Evolutionary conservation across 2,329 filamentous ascomycete genomes (phyloP).

Genomic region (Colletotrichum zoysiae): DNA sequence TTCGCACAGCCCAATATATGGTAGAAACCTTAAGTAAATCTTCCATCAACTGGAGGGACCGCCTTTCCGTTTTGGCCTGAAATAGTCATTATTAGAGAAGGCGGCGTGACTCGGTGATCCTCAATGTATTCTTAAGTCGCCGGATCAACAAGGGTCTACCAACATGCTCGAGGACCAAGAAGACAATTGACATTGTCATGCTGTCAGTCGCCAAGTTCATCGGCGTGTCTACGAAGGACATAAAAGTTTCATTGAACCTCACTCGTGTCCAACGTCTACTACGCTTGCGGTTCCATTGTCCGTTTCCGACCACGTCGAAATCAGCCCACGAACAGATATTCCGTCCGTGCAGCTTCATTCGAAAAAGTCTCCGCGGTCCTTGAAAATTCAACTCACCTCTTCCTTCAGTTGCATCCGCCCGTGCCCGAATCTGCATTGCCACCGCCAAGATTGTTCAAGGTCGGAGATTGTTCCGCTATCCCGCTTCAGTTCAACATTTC

Average conservation of each 20-base stretch:
- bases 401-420: too few relatives aligned
- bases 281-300: conserved; percentile 62
- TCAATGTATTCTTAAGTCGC: neutral
- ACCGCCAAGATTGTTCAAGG: too few relatives aligned
- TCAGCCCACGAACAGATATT: too few relatives aligned
- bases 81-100: neutral
- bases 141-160: neutral
- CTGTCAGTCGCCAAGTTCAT: neutral
- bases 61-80: neutral
- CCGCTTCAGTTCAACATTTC: too few relatives aligned
- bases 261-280: conserved; percentile 69
- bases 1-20: neutral
- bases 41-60: neutral
- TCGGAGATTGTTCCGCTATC: too few relatives aligned
- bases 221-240: neutral
- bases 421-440: too few relatives aligned
- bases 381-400: too few relatives aligned
- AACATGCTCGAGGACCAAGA: neutral
- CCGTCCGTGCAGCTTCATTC: too few relatives aligned
- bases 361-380: too few relatives aligned
- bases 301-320: conserved; percentile 62
- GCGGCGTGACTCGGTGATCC: too few relatives aligned
- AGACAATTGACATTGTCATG: neutral
- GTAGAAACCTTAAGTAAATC: too few relatives aligned
- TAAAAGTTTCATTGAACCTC: conserved; percentile 62